Percentiles rank a stretch among this genome's conserved stretches.
Conservation (phyloP, 495 filamentous ascomycete species). For the Neurospora tetrasperma region DNA sequence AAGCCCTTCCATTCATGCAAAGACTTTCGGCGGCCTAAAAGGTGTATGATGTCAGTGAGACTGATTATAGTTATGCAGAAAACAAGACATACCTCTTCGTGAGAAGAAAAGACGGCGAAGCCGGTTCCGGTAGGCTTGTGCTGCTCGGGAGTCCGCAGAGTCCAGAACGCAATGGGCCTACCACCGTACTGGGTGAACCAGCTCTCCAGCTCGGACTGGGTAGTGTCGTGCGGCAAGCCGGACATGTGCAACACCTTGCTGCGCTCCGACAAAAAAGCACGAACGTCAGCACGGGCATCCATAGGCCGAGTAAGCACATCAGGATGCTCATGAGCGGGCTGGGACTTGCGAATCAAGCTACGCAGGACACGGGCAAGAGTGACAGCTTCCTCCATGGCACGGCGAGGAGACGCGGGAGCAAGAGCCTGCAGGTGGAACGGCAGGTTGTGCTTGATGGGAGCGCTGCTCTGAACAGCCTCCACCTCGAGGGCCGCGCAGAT, state of each 20-base stretch:
- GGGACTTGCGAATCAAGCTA: constrained; percentile 88
- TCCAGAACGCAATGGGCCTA: constrained; percentile 99
- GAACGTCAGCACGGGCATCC: constrained; percentile 95
- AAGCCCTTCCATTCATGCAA: constrained; percentile 96
- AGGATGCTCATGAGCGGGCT: constrained; percentile 83
- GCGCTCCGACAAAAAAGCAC: constrained; percentile 85
- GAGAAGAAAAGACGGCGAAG: constrained; percentile 96
- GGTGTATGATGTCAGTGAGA: constrained; percentile 5
- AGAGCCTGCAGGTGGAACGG: constrained; percentile 96
- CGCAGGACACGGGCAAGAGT: constrained; percentile 86
- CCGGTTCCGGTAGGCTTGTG: constrained; percentile 97
- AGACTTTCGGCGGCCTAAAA: constrained; percentile 82
- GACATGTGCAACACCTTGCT: constrained; percentile 98
- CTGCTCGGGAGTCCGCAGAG: constrained; percentile 91
- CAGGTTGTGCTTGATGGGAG: constrained; percentile 96
- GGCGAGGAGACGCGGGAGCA: constrained; percentile 90
- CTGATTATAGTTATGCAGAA: background rate
- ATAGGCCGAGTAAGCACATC: constrained; percentile 90
- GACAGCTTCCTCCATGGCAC: constrained; percentile 94
- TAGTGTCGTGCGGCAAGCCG: constrained; percentile 93
- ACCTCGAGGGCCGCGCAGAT: constrained; percentile 97
- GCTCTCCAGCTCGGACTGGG: constrained; percentile 93
- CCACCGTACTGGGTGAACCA: constrained; percentile 99
- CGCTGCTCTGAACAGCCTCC: constrained; percentile 89
- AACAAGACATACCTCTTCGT: constrained; percentile 78